phyloP scores from a whole-genome alignment of 2,329 filamentous ascomycete species.

The Claviceps sp. region DNA sequence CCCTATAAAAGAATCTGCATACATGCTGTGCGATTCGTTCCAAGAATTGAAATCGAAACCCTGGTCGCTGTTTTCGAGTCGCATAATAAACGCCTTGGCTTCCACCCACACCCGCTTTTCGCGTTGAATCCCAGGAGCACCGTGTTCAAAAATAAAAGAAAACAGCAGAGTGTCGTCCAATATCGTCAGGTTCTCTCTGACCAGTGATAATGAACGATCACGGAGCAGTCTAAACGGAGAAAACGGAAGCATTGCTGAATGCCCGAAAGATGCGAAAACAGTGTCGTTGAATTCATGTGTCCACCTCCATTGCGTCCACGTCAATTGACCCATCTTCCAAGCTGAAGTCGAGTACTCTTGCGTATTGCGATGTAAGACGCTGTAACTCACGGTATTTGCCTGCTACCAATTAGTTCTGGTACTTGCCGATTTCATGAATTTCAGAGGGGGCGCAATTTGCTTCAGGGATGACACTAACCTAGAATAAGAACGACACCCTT shows the following conservation, averaged over 20 bases:
- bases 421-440: constrained; percentile 12
- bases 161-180: background rate
- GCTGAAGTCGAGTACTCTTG: constrained; percentile 59
- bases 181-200: background rate
- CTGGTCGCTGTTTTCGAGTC: background rate
- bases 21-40: background rate
- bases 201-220: background rate
- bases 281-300: constrained; percentile 13
- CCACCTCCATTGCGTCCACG: constrained; percentile 30
- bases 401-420: constrained; percentile 22
- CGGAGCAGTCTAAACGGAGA: background rate
- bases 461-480: constrained; percentile 42
- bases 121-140: background rate
- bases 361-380: constrained; percentile 88
- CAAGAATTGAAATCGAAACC: background rate
- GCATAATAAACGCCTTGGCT: background rate
- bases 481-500: constrained; percentile 87
- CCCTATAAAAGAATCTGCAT: background rate
- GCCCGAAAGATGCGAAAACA: background rate
- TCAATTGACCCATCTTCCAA: constrained; percentile 31
- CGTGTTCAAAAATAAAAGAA: background rate
- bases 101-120: background rate
- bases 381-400: constrained; percentile 94
- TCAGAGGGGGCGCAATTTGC: background rate
- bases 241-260: background rate